phyloP scores from a whole-genome alignment of 2,329 filamentous ascomycete species.

The Aspergillus jensenii region DNA sequence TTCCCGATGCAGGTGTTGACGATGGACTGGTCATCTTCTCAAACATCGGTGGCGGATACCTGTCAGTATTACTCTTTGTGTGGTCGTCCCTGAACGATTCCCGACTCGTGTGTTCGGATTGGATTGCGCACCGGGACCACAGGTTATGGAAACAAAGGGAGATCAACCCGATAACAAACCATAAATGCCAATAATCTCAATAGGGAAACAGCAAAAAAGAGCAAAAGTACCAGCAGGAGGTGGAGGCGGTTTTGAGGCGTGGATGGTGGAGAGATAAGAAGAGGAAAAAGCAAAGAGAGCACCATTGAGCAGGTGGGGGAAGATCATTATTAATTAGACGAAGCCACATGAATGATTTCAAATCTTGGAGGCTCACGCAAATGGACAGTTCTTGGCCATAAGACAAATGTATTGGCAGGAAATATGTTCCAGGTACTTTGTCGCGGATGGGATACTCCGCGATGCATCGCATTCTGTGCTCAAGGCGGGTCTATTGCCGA shows the following conservation, averaged over 20 bases:
- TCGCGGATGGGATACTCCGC: not conserved
- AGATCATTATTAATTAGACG: not conserved
- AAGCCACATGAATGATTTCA: not conserved
- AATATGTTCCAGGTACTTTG: not conserved
- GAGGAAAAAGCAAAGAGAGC: slow-evolving; percentile 1
- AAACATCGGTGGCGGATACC: not conserved
- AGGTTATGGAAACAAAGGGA: too few relatives aligned
- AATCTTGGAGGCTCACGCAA: not conserved
- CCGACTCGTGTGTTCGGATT: not conserved
- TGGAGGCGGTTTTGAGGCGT: not conserved
- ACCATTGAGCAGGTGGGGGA: not conserved
- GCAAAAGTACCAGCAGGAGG: not conserved
- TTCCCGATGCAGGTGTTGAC: not conserved
- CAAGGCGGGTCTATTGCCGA: not conserved
- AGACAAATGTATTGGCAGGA: not conserved
- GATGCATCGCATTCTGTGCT: not conserved
- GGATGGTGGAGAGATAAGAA: not conserved
- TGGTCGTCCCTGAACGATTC: not conserved
- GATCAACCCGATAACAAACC: too few relatives aligned
- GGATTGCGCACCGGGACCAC: too few relatives aligned
- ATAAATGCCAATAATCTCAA: not conserved
- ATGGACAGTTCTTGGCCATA: not conserved
- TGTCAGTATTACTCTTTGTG: not conserved
- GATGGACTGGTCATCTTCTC: not conserved
- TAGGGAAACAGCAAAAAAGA: not conserved